Evolutionary conservation across 164 flowering plant genomes (phyloP).

Genomic region (Vitis rupestris): DNA sequence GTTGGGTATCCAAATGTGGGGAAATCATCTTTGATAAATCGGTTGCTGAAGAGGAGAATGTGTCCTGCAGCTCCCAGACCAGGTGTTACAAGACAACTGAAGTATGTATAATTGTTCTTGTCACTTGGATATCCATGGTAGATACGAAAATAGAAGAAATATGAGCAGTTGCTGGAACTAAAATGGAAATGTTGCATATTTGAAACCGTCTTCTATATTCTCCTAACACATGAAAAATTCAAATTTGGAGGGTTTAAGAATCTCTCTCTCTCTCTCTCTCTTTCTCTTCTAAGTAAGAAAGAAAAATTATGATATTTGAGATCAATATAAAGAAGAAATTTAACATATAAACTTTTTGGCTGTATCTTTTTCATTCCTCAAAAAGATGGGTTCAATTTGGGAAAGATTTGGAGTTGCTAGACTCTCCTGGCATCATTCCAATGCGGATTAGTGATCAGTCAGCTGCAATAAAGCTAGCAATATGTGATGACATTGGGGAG

Average conservation of each 20-base stretch:
- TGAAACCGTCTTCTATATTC: too few species aligned
- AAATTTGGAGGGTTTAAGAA: too few species aligned
- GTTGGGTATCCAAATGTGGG: slow-evolving; percentile 99
- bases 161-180: background rate
- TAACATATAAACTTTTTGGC: background rate
- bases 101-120: slow-evolving; percentile 38
- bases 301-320: background rate
- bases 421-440: slow-evolving; percentile 96
- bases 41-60: slow-evolving; percentile 87
- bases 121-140: background rate
- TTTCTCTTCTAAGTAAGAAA: too few species aligned
- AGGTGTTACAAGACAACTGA: slow-evolving; percentile 89
- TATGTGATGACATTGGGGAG: slow-evolving; percentile 99
- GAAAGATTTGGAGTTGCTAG: slow-evolving; percentile 81
- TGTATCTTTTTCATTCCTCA: slow-evolving; percentile 7
- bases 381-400: slow-evolving; percentile 93
- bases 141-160: background rate
- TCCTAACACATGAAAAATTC: too few species aligned
- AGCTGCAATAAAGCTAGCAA: slow-evolving; percentile 94
- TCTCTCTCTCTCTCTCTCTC: too few species aligned
- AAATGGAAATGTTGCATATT: background rate
- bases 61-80: slow-evolving; percentile 98
- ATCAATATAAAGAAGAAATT: background rate
- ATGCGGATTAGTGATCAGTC: slow-evolving; percentile 93
- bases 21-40: slow-evolving; percentile 94